Evolutionary conservation across 345 rosid species (phyloP).

Genomic region (Lenwebbia sp.): DNA sequence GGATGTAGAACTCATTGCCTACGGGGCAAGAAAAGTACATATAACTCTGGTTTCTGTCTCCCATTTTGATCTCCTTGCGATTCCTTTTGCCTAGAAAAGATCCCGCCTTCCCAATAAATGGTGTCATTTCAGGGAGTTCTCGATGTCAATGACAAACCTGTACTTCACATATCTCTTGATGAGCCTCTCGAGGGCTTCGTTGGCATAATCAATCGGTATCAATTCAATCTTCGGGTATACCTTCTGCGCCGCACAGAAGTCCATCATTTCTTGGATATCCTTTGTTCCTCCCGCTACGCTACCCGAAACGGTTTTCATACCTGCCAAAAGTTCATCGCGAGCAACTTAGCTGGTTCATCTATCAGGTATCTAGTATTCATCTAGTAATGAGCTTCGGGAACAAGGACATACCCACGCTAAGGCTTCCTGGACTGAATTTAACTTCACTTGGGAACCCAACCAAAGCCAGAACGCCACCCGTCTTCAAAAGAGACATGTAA

Average conservation of each 20-base stretch:
- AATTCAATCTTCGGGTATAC: slow-evolving; percentile 66
- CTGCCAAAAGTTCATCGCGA: slow-evolving; percentile 13
- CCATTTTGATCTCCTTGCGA: background rate
- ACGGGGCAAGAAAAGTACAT: background rate
- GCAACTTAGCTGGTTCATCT: background rate
- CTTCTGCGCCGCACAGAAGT: slow-evolving; percentile 62
- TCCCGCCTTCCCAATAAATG: background rate
- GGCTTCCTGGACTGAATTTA: slow-evolving; percentile 67
- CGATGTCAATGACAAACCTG: slow-evolving; percentile 73
- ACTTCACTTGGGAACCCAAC: slow-evolving; percentile 69
- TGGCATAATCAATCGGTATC: slow-evolving; percentile 53
- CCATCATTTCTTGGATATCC: slow-evolving; percentile 67
- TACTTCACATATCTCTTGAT: slow-evolving; percentile 66
- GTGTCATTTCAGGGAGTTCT: slow-evolving; percentile 48
- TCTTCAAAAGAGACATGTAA: slow-evolving; percentile 67
- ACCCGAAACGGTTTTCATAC: slow-evolving; percentile 54
- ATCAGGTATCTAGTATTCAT: too few species aligned
- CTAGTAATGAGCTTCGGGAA: too few species aligned
- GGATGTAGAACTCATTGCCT: background rate
- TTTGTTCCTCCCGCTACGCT: slow-evolving; percentile 68
- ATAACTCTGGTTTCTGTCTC: background rate
- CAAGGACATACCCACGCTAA: slow-evolving; percentile 31
- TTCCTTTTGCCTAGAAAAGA: background rate
- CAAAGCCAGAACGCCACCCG: slow-evolving; percentile 46
- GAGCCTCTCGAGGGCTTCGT: slow-evolving; percentile 74